Base-by-base conservation (phyloP, 202 grass and related monocot genomes). In the Carex sylvatica region DNA sequence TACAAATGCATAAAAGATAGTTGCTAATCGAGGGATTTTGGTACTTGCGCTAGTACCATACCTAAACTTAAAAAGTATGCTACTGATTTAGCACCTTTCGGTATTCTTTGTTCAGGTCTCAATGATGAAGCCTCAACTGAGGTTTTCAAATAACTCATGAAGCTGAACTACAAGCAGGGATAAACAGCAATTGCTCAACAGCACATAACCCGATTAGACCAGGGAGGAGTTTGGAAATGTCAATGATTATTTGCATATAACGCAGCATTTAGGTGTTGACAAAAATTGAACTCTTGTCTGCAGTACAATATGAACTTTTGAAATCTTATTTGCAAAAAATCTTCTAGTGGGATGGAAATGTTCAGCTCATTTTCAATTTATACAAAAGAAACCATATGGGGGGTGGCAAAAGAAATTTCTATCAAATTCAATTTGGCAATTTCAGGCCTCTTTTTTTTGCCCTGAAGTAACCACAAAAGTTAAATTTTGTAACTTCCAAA, bases 401-500 rank as follows among this genome's bases (percentile, higher is more conserved):
- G 59, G 20, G n/a, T 3, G 19, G n/a, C 10, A 61, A 61, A 22
- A 61, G 20, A 73, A 26, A 14, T 49, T 51, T 52, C 44, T n/a
- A 73, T 26, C 11, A 26, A 72, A 44, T 20, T 42, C 11, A 52
- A 2, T 52, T 73, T 73, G n/a, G 19, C 9, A 47, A 44, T 71
- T 70, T 70, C 44, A 18, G 19, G 40, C n/a, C 69, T 49, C 65
- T 20, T 72, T 49, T 40, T 4, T 72, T 72, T 72, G n/a, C 33
- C 46, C 16, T 36, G 49, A 59, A 74, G 46, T 35, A 5, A 58
- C 16, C 52, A 58, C 52, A 77, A 59, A 11, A 59, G 7, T 36
- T 55, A 77, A 74, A 28, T 77, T 77, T 9, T n/a, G 58, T 4
- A 80, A 76, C 62, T 65, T 64, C 76, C 84, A 65, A 83, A 67